Evolutionary conservation across 352 stramenopile genomes (phyloP).

Genomic region (Peronospora destructor): DNA sequence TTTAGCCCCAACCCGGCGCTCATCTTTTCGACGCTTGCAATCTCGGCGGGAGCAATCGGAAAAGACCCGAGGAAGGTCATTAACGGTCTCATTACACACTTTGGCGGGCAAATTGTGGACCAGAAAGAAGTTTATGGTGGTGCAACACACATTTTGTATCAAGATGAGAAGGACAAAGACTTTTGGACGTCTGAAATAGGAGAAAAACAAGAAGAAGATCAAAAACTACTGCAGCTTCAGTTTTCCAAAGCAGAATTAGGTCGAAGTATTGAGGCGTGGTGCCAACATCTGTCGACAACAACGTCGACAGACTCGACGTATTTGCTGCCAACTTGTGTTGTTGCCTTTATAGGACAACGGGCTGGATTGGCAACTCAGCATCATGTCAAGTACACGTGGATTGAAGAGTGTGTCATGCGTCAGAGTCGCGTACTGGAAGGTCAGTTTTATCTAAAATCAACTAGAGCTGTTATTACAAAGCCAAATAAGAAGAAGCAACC

Average conservation of each 20-base stretch:
- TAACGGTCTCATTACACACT: slow-evolving; percentile 70
- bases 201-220: slow-evolving; percentile 24
- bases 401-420: slow-evolving; percentile 67
- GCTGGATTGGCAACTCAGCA: slow-evolving; percentile 49
- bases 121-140: slow-evolving; percentile 34
- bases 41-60: slow-evolving; percentile 63
- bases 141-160: slow-evolving; percentile 67
- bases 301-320: slow-evolving; percentile 18
- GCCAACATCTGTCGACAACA: slow-evolving; percentile 31
- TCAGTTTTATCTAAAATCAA: slow-evolving; percentile 30
- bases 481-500: slow-evolving; percentile 22
- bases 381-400: slow-evolving; percentile 71
- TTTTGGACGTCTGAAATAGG: slow-evolving; percentile 9
- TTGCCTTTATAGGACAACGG: slow-evolving; percentile 45
- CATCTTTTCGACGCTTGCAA: slow-evolving; percentile 71
- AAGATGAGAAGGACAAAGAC: slow-evolving; percentile 35
- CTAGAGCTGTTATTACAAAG: slow-evolving; percentile 8
- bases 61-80: slow-evolving; percentile 79
- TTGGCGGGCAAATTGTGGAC: slow-evolving; percentile 72
- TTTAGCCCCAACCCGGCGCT: slow-evolving; percentile 73
- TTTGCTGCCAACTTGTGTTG: slow-evolving; percentile 47
- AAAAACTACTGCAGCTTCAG: slow-evolving; percentile 39
- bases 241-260: slow-evolving; percentile 43
- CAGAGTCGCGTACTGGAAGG: slow-evolving; percentile 51
- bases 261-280: slow-evolving; percentile 38